Evolutionary conservation across 352 stramenopile genomes (phyloP).

Genomic region (Globisporangium megalacanthum): DNA sequence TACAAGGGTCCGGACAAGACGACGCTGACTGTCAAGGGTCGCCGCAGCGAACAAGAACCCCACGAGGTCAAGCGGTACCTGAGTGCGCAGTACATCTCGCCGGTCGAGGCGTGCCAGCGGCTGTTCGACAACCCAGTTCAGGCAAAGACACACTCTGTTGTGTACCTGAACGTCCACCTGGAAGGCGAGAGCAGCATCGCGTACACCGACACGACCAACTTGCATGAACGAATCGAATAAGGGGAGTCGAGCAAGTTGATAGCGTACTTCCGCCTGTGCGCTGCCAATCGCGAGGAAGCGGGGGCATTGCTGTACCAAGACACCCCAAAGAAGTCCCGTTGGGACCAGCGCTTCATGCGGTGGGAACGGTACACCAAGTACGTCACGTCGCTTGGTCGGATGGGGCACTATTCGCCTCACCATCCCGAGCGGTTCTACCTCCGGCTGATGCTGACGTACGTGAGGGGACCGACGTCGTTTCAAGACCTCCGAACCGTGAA

Average conservation of each 20-base stretch:
- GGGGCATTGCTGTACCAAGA: constrained; percentile 15
- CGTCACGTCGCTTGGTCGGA: constrained; percentile 11
- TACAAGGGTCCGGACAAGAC: constrained; percentile 1
- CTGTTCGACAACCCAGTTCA: constrained; percentile 22
- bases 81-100: constrained; percentile 24
- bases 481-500: too few species aligned
- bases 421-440: constrained; percentile 23
- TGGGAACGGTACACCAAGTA: constrained; percentile 17
- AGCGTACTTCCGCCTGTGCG: constrained; percentile 14
- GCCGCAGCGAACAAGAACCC: not conserved
- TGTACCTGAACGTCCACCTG: constrained; percentile 11
- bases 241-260: constrained; percentile 5
- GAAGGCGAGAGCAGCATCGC: constrained; percentile 1
- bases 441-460: too few species aligned
- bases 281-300: constrained; percentile 5
- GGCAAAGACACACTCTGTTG: constrained; percentile 15
- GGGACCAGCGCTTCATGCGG: constrained; percentile 7
- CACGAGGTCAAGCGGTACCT: constrained; percentile 26
- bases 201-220: not conserved
- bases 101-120: constrained; percentile 21
- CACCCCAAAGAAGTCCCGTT: constrained; percentile 13
- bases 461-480: too few species aligned
- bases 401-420: constrained; percentile 15
- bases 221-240: too few species aligned
- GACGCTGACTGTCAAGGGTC: not conserved